These are phyloP conservation scores for Hirsutella thompsonii DNA, from an alignment of 2,329 filamentous ascomycete species.

Conservation along the genomic window DNA sequence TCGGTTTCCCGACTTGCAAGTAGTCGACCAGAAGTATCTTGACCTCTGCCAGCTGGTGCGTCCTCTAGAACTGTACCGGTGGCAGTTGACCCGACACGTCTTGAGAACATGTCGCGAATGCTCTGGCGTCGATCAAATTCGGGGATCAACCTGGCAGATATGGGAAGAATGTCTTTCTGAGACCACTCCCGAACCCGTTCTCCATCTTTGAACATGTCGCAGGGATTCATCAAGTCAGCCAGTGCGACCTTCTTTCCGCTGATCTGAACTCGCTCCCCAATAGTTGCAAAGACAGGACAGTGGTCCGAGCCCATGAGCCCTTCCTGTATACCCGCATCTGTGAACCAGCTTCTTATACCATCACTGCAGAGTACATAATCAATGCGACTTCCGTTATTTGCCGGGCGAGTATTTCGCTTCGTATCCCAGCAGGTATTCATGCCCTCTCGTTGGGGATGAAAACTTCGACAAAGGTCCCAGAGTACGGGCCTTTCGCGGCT, in stretches of 20 bases:
- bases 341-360: constrained; percentile 69
- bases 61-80: neutral
- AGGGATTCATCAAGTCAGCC: constrained; percentile 65
- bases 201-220: constrained; percentile 57
- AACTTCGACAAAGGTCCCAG: constrained; percentile 72
- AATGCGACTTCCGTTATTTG: constrained; percentile 84
- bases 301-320: constrained; percentile 92
- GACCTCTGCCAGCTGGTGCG: neutral
- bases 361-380: constrained; percentile 84
- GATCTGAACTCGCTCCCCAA: constrained; percentile 49
- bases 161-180: constrained; percentile 51
- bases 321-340: constrained; percentile 76
- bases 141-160: constrained; percentile 73
- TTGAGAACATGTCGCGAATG: constrained; percentile 82
- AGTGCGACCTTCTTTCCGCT: constrained; percentile 38
- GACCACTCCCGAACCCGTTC: constrained; percentile 53
- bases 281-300: constrained; percentile 75
- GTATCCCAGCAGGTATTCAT: constrained; percentile 99
- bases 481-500: constrained; percentile 59
- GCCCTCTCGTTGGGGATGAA: constrained; percentile 64
- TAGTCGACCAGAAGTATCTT: too few relatives aligned
- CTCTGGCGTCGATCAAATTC: constrained; percentile 76
- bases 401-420: constrained; percentile 87
- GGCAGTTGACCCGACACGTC: constrained; percentile 1
- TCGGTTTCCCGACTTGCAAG: too few relatives aligned